These are phyloP conservation scores for Bacidia rubella DNA, from an alignment of 495 filamentous ascomycete species.

Conservation along the genomic window DNA sequence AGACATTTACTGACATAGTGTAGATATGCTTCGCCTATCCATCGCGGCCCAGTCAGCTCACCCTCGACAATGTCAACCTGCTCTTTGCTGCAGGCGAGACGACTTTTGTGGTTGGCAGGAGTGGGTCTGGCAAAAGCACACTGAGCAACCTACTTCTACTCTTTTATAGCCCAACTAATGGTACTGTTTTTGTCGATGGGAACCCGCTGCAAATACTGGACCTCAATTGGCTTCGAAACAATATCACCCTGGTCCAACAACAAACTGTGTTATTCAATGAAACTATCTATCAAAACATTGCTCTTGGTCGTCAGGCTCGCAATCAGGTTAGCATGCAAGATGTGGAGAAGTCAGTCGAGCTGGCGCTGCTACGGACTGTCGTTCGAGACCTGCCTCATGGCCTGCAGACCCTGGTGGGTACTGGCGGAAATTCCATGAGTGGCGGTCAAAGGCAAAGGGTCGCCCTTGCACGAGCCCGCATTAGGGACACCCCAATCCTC, in stretches of 20 bases:
- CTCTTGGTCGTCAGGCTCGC: slow-evolving; percentile 48
- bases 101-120: slow-evolving; percentile 73
- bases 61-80: slow-evolving; percentile 47
- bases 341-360: slow-evolving; percentile 39
- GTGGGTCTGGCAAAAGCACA: slow-evolving; percentile 90
- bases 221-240: slow-evolving; percentile 59
- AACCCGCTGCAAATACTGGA: slow-evolving; percentile 47
- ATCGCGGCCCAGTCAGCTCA: slow-evolving; percentile 47
- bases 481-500: slow-evolving; percentile 69
- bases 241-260: slow-evolving; percentile 76
- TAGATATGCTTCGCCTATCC: slow-evolving; percentile 81
- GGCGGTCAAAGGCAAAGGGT: slow-evolving; percentile 75
- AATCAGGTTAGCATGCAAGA: slow-evolving; percentile 36
- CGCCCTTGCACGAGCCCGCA: slow-evolving; percentile 61
- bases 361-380: slow-evolving; percentile 59
- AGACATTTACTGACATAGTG: background rate
- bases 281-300: slow-evolving; percentile 66
- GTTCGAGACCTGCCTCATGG: slow-evolving; percentile 60
- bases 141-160: slow-evolving; percentile 64
- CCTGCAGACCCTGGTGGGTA: slow-evolving; percentile 58
- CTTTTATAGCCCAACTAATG: slow-evolving; percentile 56
- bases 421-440: slow-evolving; percentile 57
- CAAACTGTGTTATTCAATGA: slow-evolving; percentile 73
- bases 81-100: slow-evolving; percentile 59
- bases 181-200: slow-evolving; percentile 59